Base-by-base conservation (phyloP, 306 rosid species). In the Quillaja saponaria region DNA sequence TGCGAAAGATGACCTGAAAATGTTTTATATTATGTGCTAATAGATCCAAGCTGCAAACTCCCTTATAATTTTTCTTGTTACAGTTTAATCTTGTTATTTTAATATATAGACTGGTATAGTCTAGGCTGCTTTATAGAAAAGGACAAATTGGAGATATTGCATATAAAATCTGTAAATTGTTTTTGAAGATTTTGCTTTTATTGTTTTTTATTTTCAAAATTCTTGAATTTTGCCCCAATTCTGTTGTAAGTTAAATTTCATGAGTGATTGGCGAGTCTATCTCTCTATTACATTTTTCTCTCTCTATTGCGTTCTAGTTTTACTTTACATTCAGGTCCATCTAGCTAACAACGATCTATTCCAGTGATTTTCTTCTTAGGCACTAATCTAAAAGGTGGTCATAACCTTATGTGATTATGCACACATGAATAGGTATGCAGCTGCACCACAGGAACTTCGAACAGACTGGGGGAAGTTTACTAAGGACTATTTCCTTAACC, bases 391-490 rank as follows among this genome's bases (percentile, higher is more conserved):
- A 6, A 45, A 61, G 55, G 39, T 6, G 20, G 71, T 47, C 55
- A 33, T 39, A 17, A 4, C 61, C 54, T 7, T 60, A 44, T 49
- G 55, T 18, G 14, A 0, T 61, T 69, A 9, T 75, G 61, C 57
- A 63, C 17, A 31, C 49, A 41, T 75, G 37, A 37, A 46, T 66
- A 90, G 99, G 84, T 94, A 89, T 78, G 99, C 99, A 61, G 71
- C 99, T 52, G 97, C 99, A 11, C 99, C 99, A 0, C 91, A 83
- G 39, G 97, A 87, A 46, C 85, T 89, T 48, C 81, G 97, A 71
- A 75, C 73, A 45, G 96, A 94, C 65, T 94, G 99, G 99, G 83
- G 18, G 15, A 78, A 94, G 62, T 94, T 94, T 76, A 90, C 97
- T 3, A 90, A 85, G 75, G 91, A 94, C 77, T 94, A 87, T 84